phyloP scores from a whole-genome alignment of 1,284 basidiomycete species.

The Golubevia pallescens region DNA sequence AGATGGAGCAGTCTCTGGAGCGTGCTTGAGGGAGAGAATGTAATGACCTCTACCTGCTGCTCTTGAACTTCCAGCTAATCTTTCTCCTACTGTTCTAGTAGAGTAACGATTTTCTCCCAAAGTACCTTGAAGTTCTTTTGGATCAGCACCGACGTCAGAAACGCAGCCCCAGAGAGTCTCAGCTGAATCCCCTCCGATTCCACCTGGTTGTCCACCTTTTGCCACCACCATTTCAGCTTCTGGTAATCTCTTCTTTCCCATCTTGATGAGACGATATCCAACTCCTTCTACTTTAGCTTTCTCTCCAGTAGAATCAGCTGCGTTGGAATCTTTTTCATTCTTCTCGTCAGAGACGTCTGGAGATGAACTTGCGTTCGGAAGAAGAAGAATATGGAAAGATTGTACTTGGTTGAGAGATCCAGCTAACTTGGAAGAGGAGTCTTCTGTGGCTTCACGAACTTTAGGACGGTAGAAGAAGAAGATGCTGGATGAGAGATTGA shows the following conservation, averaged over 20 bases:
- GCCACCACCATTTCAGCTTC: constrained; percentile 32
- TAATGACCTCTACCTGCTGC: constrained; percentile 38
- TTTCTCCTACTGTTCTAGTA: constrained; percentile 38
- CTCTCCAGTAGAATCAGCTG: constrained; percentile 9
- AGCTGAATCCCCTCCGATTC: constrained; percentile 34
- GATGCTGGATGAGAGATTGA: constrained; percentile 11
- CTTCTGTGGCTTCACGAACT: constrained; percentile 25
- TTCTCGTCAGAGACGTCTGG: not conserved
- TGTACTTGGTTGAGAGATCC: constrained; percentile 30
- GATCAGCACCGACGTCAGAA: constrained; percentile 29
- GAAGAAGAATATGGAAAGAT: constrained; percentile 32
- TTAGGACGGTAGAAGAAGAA: constrained; percentile 47
- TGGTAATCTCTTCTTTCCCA: constrained; percentile 41
- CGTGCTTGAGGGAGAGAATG: constrained; percentile 26
- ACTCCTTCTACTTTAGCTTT: constrained; percentile 19
- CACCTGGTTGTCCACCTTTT: constrained; percentile 27
- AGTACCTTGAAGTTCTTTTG: constrained; percentile 13
- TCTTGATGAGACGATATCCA: constrained; percentile 30
- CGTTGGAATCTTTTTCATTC: constrained; percentile 2
- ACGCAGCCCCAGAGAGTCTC: constrained; percentile 41
- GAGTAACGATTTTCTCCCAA: constrained; percentile 31
- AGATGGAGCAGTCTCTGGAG: constrained; percentile 22
- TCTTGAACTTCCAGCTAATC: constrained; percentile 28
- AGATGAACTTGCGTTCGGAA: constrained; percentile 21
- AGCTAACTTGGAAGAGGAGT: constrained; percentile 15